Evolutionary conservation across 2,329 filamentous ascomycete species (phyloP), one percentile per base, ranked within the genome.

Genomic region (Samsoniella hepiali): DNA sequence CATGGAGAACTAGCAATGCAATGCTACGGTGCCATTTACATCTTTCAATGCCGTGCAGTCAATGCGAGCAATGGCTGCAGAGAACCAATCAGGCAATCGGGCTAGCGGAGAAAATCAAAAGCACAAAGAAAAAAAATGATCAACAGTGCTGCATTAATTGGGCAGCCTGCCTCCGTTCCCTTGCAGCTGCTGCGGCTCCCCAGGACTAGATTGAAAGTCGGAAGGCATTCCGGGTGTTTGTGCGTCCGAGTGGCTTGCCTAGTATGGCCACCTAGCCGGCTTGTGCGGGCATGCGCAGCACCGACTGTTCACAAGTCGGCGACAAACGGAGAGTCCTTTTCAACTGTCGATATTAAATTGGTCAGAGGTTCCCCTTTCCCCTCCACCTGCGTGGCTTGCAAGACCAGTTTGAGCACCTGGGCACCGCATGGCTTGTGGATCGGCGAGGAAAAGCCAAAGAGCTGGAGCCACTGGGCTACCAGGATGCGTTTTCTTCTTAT

Each of bases 371-470:
- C 17, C 32, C 31, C 42, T 5, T 58, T 53, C 15, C 15, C 47
- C 27, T 44, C 47, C 47, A 44, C 58, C 22, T 22, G 8, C 6
- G 58, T 60, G 58, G 58, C 58, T 60, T 60, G 47, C 58, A 53
- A 29, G 47, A 51, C 58, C 27, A 32, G 9, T 22, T 44, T 7
- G 58, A 53, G 47, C 32, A 45, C 32, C 44, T 40, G 58, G 44
- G 47, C 32, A 45, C 32, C 44, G 31, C 45, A 59, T 59, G 57
- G 45, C 57, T 50, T 38, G 57, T 50, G 44, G 58, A 60, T 60
- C 58, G 42, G 58, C 47, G 58, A 32, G 34, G 44, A 45, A 32
- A 4, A 17, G 7, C 50, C 38, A 40, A 32, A 57, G n/a, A 42
- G 34, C 13, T 9, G 22, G 22, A 22, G 22, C 22, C 22, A 22